These are phyloP conservation scores for Candida anglica DNA, from an alignment of 805 yeast species.

Conservation along the genomic window DNA sequence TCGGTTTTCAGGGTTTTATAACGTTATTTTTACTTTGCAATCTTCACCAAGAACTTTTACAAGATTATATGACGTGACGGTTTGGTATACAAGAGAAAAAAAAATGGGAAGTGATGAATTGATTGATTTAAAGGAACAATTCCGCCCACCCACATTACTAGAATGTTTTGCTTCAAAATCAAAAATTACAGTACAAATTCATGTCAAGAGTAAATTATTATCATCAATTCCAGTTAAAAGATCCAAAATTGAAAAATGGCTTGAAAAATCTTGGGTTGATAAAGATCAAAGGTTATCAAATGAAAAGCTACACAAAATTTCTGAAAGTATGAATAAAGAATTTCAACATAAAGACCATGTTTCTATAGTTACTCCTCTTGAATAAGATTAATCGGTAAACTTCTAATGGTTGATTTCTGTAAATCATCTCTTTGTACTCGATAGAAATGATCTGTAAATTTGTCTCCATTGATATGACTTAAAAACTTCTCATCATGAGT, in stretches of 20 bases:
- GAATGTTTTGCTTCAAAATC: slow-evolving; percentile 24
- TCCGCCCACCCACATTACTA: slow-evolving; percentile 24
- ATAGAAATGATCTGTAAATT: slow-evolving; percentile 84
- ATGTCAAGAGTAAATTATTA: slow-evolving; percentile 45
- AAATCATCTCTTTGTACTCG: slow-evolving; percentile 75
- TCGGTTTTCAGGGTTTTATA: slow-evolving; percentile 57
- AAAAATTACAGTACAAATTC: slow-evolving; percentile 39
- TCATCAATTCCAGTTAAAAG: slow-evolving; percentile 50
- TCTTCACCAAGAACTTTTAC: slow-evolving; percentile 29
- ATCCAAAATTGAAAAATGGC: slow-evolving; percentile 63
- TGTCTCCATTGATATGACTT: slow-evolving; percentile 77
- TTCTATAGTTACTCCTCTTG: slow-evolving; percentile 20
- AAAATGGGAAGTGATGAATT: too few species aligned
- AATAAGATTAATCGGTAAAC: slow-evolving; percentile 38
- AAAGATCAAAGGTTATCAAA: slow-evolving; percentile 44
- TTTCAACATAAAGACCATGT: too few species aligned
- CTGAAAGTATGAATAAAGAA: too few species aligned
- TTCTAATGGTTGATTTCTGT: slow-evolving; percentile 71
- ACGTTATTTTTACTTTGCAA: slow-evolving; percentile 42
- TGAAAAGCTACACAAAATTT: background rate
- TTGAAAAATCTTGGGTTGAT: slow-evolving; percentile 68
- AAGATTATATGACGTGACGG: slow-evolving; percentile 53
- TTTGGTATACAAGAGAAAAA: too few species aligned
- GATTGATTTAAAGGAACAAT: too few species aligned
- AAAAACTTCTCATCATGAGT: slow-evolving; percentile 95